Percentiles rank a stretch among this genome's conserved stretches.
These are phyloP conservation scores for Senecio squalidus DNA, from an alignment of 140 eudicot species.

Conservation along the genomic window DNA sequence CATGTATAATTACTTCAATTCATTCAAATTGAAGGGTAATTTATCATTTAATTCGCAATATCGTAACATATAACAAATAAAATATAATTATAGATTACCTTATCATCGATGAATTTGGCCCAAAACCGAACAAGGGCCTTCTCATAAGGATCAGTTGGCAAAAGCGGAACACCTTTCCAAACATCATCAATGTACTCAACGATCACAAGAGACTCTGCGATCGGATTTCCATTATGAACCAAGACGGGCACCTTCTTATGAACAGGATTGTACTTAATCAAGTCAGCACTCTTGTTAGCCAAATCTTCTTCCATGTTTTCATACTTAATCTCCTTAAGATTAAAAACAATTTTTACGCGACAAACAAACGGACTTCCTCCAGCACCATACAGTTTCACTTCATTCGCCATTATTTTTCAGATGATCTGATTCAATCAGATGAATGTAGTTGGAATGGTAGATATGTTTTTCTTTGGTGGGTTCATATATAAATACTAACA, in stretches of 20 bases:
- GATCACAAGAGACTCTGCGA: conserved; percentile 25
- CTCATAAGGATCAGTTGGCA: conserved; percentile 26
- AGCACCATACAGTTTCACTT: too few species aligned
- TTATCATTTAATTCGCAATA: neutral
- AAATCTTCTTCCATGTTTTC: conserved; percentile 12
- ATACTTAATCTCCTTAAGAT: too few species aligned
- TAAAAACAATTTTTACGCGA: too few species aligned
- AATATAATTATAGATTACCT: conserved; percentile 1
- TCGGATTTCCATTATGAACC: conserved; percentile 21
- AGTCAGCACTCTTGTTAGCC: conserved; percentile 9
- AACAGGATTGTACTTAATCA: conserved; percentile 21
- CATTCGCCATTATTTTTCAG: too few species aligned
- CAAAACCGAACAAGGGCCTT: conserved; percentile 22
- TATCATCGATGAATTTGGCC: too few species aligned
- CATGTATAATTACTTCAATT: too few species aligned
- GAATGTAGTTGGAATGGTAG: too few species aligned
- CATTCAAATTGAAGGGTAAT: neutral
- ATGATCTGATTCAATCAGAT: too few species aligned
- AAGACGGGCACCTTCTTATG: conserved; percentile 18
- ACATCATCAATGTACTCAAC: conserved; percentile 29
- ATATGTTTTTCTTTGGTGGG: too few species aligned
- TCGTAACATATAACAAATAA: neutral
- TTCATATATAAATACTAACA: too few species aligned
- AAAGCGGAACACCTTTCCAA: conserved; percentile 13
- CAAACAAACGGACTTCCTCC: too few species aligned